A percentile compares a stretch with the other conserved stretches of the same genome.
Evolutionary conservation across 2,329 filamentous ascomycete species (phyloP).

Genomic region (Aspergillus sojae): DNA sequence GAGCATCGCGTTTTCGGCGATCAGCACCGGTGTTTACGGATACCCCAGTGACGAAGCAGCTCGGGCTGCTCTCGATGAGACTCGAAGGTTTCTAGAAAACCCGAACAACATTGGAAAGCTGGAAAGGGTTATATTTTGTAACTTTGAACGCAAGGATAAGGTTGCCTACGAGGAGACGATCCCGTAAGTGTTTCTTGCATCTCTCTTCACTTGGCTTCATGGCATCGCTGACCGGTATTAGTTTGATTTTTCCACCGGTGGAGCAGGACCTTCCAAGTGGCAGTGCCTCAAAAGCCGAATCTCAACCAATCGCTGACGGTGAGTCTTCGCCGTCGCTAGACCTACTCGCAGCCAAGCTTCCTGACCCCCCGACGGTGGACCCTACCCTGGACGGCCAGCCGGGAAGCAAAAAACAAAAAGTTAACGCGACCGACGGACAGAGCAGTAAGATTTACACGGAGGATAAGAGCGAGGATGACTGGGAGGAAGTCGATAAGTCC

Average conservation of each 20-base stretch:
- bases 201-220: background rate
- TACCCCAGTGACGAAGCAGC: conserved; percentile 79
- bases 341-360: conserved; percentile 47
- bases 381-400: conserved; percentile 48
- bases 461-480: conserved; percentile 40
- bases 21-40: conserved; percentile 89
- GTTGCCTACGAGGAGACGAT: conserved; percentile 69
- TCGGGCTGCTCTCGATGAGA: conserved; percentile 66
- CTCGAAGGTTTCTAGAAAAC: conserved; percentile 57
- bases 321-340: conserved; percentile 30
- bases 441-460: conserved; percentile 18
- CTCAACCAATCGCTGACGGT: conserved; percentile 25
- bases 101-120: conserved; percentile 51
- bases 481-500: conserved; percentile 41
- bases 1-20: conserved; percentile 77
- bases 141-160: conserved; percentile 77
- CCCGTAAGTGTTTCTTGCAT: conserved; percentile 64
- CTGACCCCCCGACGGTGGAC: conserved; percentile 52
- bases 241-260: conserved; percentile 54
- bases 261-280: conserved; percentile 33
- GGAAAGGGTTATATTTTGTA: conserved; percentile 80
- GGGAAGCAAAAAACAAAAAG: conserved; percentile 53
- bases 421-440: conserved; percentile 18
- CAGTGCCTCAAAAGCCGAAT: conserved; percentile 11
- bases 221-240: conserved; percentile 26